Evolutionary conservation across 805 yeast genomes (phyloP), one percentile per base, ranked within the genome.

Genomic region (Ogataea populi-albae): DNA sequence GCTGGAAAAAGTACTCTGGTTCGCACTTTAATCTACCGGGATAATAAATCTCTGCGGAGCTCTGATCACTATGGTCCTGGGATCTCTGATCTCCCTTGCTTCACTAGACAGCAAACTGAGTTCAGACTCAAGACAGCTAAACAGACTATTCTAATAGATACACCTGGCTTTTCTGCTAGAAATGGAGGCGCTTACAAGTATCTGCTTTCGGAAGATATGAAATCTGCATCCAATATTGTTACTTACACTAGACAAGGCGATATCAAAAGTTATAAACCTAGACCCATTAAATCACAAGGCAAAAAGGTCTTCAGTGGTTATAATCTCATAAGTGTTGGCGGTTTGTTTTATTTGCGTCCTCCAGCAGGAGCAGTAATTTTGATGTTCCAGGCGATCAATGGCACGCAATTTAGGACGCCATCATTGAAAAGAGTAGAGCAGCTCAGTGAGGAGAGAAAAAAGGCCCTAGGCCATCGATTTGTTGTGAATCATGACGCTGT

Each of bases 1-100:
- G 68, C 75, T 10, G 94, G 94, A 1, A 84, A 84, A 53, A 77
- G 86, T 3, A 68, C 81, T 2, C 46, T 84, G 23, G 65, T 81
- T 1, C 73, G 70, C 45, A 50, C 76, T 14, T 44, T 81, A n/a
- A 33, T 53, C 4, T 39, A 43, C 15, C 22, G 46, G 9, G 45
- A 45, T 22, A 41, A 48, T 36, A 20, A 47, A 17, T 37, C 38
- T 4, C 35, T 49, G 18, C 30, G 35, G 14, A 59, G 63, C 37
- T 54, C 53, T 15, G 49, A 46, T 9, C 29, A 50, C 4, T 52
- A 46, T 25, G 75, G 75, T 2, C 78, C 79, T 0, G 70, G 77
- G 1, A 52, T 64, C 5, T 67, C 77, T 24, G 57, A 64, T 35
- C 59, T 81, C 30, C 95, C 95, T 0, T 87, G 87, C 18, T 75